A percentile compares a stretch with the other conserved stretches of the same genome.
phyloP scores from a whole-genome alignment of 768 basidiomycete species.

The Tylopilus vinaceipallidus region DNA sequence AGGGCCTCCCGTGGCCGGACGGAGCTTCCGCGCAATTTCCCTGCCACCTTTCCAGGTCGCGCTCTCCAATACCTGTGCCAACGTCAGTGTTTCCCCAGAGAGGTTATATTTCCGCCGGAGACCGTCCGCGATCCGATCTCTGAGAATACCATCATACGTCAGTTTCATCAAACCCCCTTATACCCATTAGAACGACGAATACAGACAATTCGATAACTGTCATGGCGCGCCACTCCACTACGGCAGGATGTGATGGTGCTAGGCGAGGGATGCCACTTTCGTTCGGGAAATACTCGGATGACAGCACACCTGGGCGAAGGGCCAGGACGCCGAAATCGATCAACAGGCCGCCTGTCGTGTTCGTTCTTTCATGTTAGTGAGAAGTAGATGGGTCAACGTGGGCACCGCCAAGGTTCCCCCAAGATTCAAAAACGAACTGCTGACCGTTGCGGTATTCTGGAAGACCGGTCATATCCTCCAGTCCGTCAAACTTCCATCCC shows the following conservation, averaged over 20 bases:
- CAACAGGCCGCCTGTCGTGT: conserved; percentile 71
- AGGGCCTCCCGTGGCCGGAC: conserved; percentile 75
- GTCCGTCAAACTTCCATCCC: conserved; percentile 78
- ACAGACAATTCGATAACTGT: conserved; percentile 89
- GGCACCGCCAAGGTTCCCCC: not conserved
- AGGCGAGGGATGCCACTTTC: conserved; percentile 54
- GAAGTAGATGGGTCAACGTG: not conserved
- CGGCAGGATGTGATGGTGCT: conserved; percentile 78
- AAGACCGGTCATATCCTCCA: conserved; percentile 85
- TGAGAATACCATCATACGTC: conserved; percentile 32
- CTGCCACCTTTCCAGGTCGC: conserved; percentile 98
- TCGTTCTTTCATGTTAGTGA: not conserved
- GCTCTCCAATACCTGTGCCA: conserved; percentile 89
- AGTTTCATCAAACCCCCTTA: conserved; percentile 1
- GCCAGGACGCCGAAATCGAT: conserved; percentile 79
- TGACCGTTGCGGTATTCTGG: conserved; percentile 92
- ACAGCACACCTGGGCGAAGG: conserved; percentile 57
- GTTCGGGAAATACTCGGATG: conserved; percentile 42
- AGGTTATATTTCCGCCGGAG: conserved; percentile 62
- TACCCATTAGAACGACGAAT: not conserved
- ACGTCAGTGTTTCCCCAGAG: conserved; percentile 51
- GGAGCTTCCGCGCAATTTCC: conserved; percentile 79
- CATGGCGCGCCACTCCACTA: conserved; percentile 96
- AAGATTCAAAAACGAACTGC: not conserved
- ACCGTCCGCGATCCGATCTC: conserved; percentile 74